phyloP scores from a whole-genome alignment of 108 stramenopile genomes.

The Ochromonas danica region DNA sequence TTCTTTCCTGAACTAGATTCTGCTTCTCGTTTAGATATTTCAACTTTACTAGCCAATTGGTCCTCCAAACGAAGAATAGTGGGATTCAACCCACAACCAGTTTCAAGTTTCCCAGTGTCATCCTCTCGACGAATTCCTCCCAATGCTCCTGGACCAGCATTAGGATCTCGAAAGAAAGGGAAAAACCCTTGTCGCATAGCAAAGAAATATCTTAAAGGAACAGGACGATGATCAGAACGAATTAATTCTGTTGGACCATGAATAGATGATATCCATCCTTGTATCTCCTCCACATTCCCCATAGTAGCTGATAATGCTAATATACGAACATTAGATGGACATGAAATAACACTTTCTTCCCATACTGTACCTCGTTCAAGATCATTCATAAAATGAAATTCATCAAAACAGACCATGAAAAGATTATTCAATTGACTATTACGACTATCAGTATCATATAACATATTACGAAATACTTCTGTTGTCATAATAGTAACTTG shows the following conservation, averaged over 20 bases:
- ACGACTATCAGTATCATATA: constrained; percentile 41
- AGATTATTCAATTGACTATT: constrained; percentile 62
- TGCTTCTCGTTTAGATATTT: background rate
- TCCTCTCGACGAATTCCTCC: constrained; percentile 21
- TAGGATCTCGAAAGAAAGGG: constrained; percentile 69
- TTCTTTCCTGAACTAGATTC: background rate
- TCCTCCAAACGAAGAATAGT: background rate
- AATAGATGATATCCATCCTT: constrained; percentile 73
- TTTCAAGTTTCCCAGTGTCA: background rate
- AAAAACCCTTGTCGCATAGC: constrained; percentile 51
- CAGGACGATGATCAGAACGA: constrained; percentile 48
- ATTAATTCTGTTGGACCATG: constrained; percentile 65
- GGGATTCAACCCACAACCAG: background rate
- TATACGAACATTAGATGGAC: constrained; percentile 73
- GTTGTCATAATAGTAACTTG: constrained; percentile 86
- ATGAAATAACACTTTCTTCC: constrained; percentile 86
- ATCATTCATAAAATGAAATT: constrained; percentile 95
- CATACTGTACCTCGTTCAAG: constrained; percentile 84
- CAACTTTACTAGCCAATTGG: no score
- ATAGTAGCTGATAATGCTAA: constrained; percentile 85
- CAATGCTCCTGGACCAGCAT: constrained; percentile 48
- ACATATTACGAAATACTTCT: constrained; percentile 87
- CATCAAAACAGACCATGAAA: constrained; percentile 83
- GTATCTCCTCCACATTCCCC: constrained; percentile 67
- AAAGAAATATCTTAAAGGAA: constrained; percentile 46